These are phyloP conservation scores for Spiromastix sp. DNA, from an alignment of 2,329 filamentous ascomycete species.

Conservation along the genomic window DNA sequence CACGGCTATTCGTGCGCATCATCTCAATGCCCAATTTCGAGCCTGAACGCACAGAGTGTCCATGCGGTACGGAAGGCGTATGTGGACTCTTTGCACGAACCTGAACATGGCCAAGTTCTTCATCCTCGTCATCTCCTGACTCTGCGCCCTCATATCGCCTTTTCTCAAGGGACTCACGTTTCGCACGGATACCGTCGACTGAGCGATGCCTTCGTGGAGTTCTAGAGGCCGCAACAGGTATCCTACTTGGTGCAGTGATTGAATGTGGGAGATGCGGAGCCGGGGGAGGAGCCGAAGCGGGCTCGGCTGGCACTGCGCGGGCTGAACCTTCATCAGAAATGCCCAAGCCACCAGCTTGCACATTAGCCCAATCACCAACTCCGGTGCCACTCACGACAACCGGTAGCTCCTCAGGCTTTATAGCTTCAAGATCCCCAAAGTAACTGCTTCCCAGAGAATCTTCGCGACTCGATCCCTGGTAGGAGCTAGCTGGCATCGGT, in stretches of 20 bases:
- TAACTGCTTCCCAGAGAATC: slow-evolving; percentile 69
- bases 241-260: slow-evolving; percentile 54
- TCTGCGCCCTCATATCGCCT: slow-evolving; percentile 65
- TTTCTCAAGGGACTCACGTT: slow-evolving; percentile 65
- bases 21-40: slow-evolving; percentile 93
- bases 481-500: slow-evolving; percentile 60
- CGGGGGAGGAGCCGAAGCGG: slow-evolving; percentile 18
- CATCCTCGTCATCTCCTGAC: slow-evolving; percentile 89
- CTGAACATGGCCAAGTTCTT: slow-evolving; percentile 61
- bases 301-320: slow-evolving; percentile 8
- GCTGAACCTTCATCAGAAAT: slow-evolving; percentile 54
- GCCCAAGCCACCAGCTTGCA: slow-evolving; percentile 51
- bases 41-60: slow-evolving; percentile 59
- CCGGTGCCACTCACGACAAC: slow-evolving; percentile 58
- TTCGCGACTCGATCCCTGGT: slow-evolving; percentile 68
- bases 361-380: slow-evolving; percentile 55
- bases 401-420: slow-evolving; percentile 66
- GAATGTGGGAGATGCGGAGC: slow-evolving; percentile 48
- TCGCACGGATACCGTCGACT: slow-evolving; percentile 62
- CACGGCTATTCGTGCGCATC: slow-evolving; percentile 93
- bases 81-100: slow-evolving; percentile 40
- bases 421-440: slow-evolving; percentile 75
- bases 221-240: slow-evolving; percentile 41
- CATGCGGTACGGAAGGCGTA: too few relatives aligned
- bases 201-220: slow-evolving; percentile 55